Evolutionary conservation across 177 flowering plant species (phyloP).

Genomic region (Vitis hybrid): DNA sequence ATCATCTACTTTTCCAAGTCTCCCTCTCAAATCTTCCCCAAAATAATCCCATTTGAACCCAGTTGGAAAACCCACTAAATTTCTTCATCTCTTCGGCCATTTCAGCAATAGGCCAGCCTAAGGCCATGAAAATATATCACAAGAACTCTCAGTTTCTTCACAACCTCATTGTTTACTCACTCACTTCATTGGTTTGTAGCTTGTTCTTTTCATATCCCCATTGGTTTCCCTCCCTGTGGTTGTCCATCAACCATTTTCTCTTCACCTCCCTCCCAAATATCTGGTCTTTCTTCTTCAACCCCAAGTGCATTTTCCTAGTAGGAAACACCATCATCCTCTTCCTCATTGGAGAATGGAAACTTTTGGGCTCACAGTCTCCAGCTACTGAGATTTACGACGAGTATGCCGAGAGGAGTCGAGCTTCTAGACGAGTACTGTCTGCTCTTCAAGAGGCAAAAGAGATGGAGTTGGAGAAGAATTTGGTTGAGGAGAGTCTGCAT

Average conservation of each 20-base stretch:
- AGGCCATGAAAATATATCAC: constrained; percentile 20
- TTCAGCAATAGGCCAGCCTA: constrained; percentile 10
- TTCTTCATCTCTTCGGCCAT: background rate
- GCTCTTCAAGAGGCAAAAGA: constrained; percentile 1
- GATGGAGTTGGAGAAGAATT: background rate
- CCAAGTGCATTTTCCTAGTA: constrained; percentile 40
- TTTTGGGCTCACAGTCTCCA: constrained; percentile 7
- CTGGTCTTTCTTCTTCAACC: constrained; percentile 23
- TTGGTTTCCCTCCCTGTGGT: constrained; percentile 22
- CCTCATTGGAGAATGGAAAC: constrained; percentile 39
- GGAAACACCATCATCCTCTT: constrained; percentile 39
- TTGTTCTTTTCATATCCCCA: constrained; percentile 18
- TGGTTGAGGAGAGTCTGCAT: constrained; percentile 7
- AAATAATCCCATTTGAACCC: background rate
- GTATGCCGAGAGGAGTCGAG: constrained; percentile 21
- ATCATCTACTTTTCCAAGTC: background rate
- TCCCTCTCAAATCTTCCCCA: background rate
- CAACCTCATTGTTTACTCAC: constrained; percentile 19
- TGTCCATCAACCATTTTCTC: constrained; percentile 17
- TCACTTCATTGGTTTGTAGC: constrained; percentile 22
- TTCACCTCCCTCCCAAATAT: constrained; percentile 23
- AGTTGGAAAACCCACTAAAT: background rate
- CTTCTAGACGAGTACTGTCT: background rate
- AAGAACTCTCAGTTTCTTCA: constrained; percentile 14
- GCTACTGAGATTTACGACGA: constrained; percentile 21